A percentile compares a stretch with the other conserved stretches of the same genome.
Conservation (phyloP, 768 basidiomycete species). For the Mycena rebaudengoi region DNA sequence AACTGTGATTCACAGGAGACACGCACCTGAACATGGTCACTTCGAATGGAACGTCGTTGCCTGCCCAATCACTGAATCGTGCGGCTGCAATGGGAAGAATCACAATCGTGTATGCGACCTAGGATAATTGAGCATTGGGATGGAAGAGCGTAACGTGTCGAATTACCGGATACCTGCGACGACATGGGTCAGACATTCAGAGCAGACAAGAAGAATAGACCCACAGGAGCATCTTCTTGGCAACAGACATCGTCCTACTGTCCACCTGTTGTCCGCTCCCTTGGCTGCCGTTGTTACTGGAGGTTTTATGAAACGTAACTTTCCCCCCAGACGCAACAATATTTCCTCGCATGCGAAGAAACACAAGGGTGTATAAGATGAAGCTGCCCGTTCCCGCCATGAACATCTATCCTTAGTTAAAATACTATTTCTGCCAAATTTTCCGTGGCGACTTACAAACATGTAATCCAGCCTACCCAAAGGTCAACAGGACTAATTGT, state of each 20-base stretch:
- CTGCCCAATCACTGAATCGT: constrained; percentile 53
- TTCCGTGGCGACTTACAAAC: constrained; percentile 46
- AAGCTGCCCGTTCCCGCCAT: constrained; percentile 51
- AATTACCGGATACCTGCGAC: constrained; percentile 38
- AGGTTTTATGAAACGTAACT: constrained; percentile 29
- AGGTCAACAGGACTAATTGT: background rate
- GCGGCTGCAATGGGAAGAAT: constrained; percentile 56
- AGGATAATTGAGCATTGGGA: background rate
- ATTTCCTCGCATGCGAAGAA: constrained; percentile 57
- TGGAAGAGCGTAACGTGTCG: constrained; percentile 19
- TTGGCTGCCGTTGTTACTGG: constrained; percentile 2
- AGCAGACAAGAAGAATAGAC: constrained; percentile 15
- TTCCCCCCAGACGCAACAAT: constrained; percentile 50
- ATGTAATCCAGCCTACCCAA: constrained; percentile 55
- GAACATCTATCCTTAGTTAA: constrained; percentile 52
- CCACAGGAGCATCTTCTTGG: constrained; percentile 61
- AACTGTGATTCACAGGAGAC: background rate
- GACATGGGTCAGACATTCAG: constrained; percentile 6
- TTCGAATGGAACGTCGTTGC: constrained; percentile 50
- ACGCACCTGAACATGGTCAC: constrained; percentile 47
- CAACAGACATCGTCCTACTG: constrained; percentile 41
- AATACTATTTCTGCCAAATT: background rate
- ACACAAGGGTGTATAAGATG: constrained; percentile 57
- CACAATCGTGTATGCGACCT: constrained; percentile 58
- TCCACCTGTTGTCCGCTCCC: constrained; percentile 33